These are phyloP conservation scores for Fusarium beomiforme DNA, from an alignment of 2,329 filamentous ascomycete genomes.

Conservation along the genomic window DNA sequence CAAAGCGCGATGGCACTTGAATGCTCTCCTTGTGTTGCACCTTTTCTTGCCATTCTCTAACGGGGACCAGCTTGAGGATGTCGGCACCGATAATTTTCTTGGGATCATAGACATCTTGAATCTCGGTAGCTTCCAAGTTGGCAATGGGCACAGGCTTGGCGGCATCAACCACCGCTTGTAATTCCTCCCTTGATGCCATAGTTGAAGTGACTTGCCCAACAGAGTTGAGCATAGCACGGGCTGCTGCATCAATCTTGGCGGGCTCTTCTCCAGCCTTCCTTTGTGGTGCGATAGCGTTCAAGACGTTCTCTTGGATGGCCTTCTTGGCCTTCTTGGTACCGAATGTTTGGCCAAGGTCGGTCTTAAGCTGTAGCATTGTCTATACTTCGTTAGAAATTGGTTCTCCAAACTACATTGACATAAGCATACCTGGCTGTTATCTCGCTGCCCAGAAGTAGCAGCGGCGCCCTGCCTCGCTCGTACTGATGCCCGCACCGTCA, in stretches of 20 bases:
- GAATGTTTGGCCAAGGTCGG: slow-evolving; percentile 79
- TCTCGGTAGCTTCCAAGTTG: slow-evolving; percentile 72
- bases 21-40: slow-evolving; percentile 68
- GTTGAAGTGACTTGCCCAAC: slow-evolving; percentile 70
- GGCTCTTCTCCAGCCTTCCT: slow-evolving; percentile 49
- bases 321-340: slow-evolving; percentile 89
- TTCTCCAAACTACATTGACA: not conserved
- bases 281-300: slow-evolving; percentile 73
- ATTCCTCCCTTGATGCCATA: slow-evolving; percentile 74
- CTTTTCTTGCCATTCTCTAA: slow-evolving; percentile 79
- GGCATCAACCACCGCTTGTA: slow-evolving; percentile 71
- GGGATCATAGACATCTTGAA: slow-evolving; percentile 78
- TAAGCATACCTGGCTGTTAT: slow-evolving; percentile 42
- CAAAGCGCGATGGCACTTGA: slow-evolving; percentile 68
- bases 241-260: slow-evolving; percentile 64
- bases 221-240: slow-evolving; percentile 68
- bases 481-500: slow-evolving; percentile 68
- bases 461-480: slow-evolving; percentile 63
- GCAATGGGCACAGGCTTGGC: slow-evolving; percentile 78
- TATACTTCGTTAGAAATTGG: slow-evolving; percentile 47
- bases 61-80: slow-evolving; percentile 72
- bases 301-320: slow-evolving; percentile 72
- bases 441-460: slow-evolving; percentile 54
- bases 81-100: slow-evolving; percentile 73
- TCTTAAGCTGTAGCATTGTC: slow-evolving; percentile 70